phyloP scores from a whole-genome alignment of 2,329 filamentous ascomycete species.

The Graphilbum sp. region DNA sequence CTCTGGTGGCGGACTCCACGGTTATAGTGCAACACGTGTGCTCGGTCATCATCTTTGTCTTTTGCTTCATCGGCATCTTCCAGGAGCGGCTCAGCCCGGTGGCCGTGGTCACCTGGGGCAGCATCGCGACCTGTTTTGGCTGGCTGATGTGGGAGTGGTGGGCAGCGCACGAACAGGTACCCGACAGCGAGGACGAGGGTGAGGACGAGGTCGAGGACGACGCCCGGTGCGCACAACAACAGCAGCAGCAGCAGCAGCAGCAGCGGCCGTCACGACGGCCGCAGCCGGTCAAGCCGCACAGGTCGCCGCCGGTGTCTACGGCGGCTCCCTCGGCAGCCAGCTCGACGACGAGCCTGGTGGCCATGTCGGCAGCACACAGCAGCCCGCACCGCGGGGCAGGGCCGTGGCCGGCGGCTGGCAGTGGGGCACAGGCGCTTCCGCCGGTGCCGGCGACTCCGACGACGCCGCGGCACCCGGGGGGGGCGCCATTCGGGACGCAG shows the following conservation, averaged over 20 bases:
- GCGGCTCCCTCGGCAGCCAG: neutral
- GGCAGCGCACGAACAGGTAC: constrained; percentile 46
- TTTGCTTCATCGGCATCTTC: constrained; percentile 83
- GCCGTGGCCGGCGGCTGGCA: neutral
- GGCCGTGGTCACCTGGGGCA: constrained; percentile 76
- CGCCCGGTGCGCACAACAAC: neutral
- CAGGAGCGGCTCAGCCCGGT: constrained; percentile 77
- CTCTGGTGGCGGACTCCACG: constrained; percentile 82
- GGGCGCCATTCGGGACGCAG: neutral
- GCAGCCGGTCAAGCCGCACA: neutral
- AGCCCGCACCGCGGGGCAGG: neutral
- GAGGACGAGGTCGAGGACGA: neutral
- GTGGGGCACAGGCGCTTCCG: neutral
- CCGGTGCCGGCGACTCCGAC: neutral
- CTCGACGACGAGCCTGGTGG: constrained; percentile 6
- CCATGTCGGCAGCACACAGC: neutral
- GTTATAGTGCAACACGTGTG: constrained; percentile 96
- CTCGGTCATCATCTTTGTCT: constrained; percentile 85
- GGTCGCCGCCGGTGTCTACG: neutral
- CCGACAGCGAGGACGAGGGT: constrained; percentile 1
- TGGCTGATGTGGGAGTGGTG: constrained; percentile 90
- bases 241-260: constrained; percentile 2
- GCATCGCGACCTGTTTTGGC: constrained; percentile 63
- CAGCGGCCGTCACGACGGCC: constrained; percentile 12
- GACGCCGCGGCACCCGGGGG: neutral